A percentile compares a stretch with the other conserved stretches of the same genome.
These are phyloP conservation scores for Xylaria sp. DNA, from an alignment of 2,329 filamentous ascomycete species.

Conservation along the genomic window DNA sequence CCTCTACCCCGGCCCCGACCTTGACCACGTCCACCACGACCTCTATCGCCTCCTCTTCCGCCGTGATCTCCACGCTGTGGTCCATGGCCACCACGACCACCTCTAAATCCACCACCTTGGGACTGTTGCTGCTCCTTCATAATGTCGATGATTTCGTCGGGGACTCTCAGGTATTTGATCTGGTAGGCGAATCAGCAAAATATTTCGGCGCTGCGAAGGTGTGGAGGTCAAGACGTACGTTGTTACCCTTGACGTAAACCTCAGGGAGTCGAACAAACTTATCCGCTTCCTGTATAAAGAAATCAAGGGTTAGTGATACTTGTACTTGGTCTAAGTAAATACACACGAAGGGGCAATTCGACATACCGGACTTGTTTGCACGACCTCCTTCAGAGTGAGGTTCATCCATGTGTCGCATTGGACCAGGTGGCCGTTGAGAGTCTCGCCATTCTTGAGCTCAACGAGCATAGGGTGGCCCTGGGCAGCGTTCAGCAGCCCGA, in stretches of 20 bases:
- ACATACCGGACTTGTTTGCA: slow-evolving; percentile 80
- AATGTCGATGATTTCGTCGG: slow-evolving; percentile 91
- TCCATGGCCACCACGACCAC: slow-evolving; percentile 51
- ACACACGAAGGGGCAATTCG: not conserved
- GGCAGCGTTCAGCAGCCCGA: slow-evolving; percentile 86
- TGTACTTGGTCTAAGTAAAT: slow-evolving; percentile 1
- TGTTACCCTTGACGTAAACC: slow-evolving; percentile 95
- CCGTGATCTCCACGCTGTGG: slow-evolving; percentile 52
- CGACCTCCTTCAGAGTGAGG: slow-evolving; percentile 90
- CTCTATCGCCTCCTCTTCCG: slow-evolving; percentile 50
- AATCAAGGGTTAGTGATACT: slow-evolving; percentile 18
- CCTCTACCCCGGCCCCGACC: slow-evolving; percentile 43
- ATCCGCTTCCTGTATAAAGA: slow-evolving; percentile 67
- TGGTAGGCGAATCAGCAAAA: slow-evolving; percentile 37
- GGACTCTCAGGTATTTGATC: slow-evolving; percentile 98
- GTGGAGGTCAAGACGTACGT: slow-evolving; percentile 53
- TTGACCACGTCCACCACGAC: slow-evolving; percentile 49
- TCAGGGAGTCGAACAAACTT: slow-evolving; percentile 89
- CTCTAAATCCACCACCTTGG: slow-evolving; percentile 57
- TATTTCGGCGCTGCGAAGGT: slow-evolving; percentile 6
- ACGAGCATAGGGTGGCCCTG: slow-evolving; percentile 81
- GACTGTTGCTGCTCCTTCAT: slow-evolving; percentile 85
- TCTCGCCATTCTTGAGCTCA: slow-evolving; percentile 62
- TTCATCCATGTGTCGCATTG: slow-evolving; percentile 99
- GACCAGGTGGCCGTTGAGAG: slow-evolving; percentile 90